Evolutionary conservation across 2,329 filamentous ascomycete species (phyloP), one percentile per base, ranked within the genome.

Genomic region (Penicillium brevicompactum): DNA sequence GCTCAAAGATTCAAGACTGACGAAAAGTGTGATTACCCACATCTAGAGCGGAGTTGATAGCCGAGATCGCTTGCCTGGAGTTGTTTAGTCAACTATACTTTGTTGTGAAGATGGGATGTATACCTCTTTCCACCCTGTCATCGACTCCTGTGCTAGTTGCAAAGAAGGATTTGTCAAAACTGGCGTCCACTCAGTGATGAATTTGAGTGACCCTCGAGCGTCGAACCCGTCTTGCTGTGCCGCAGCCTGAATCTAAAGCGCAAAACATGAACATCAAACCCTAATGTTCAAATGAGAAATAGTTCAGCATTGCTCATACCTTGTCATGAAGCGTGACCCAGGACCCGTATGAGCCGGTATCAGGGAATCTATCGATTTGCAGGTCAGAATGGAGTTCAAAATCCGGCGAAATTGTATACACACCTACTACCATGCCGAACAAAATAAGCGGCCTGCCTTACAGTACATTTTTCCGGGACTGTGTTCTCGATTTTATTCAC

Each of bases 361-460:
- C 86, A 0, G 85, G 85, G 63, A 60, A 62, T 46, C 60, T 62
- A 9, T 5, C 44, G 6, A 4, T 18, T 32, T 32, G 10, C 10
- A 46, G 42, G 24, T 46, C 11, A 46, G 31, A 18, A 31, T 31
- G 11, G 8, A 6, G 24, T 8, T 27, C 24, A 27, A 27, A 6
- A 21, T 31, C 18, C 9, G 9, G 27, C 11, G 4, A 21, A 27
- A 34, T 7, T 5, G 14, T 18, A 30, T 32, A 30, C 53, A 40
- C 82, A 89, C 41, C 85, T 78, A 41, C 83, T 86, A 16, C 86
- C 86, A 72, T 87, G 86, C 16, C 85, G 80, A 2, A 79, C 77
- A 32, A 85, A 73, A 57, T 85, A 87, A 5, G 83, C 82, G 3
- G 82, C 84, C 62, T 85, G 80, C 55, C 88, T 83, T 4, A 88